phyloP scores from a whole-genome alignment of 805 yeast genomes.

The Jamesozyma spencerorum region DNA sequence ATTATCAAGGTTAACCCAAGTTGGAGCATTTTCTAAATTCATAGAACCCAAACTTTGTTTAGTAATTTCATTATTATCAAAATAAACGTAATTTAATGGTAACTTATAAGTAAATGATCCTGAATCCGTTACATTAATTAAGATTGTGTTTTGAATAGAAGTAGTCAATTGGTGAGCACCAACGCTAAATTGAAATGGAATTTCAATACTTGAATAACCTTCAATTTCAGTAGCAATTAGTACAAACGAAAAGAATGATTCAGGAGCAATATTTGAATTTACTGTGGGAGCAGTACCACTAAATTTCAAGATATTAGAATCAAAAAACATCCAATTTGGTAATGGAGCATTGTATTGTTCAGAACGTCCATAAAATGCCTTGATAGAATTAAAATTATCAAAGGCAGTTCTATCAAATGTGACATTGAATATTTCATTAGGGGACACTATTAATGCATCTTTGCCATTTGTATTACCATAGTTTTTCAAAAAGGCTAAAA shows the following conservation, averaged over 20 bases:
- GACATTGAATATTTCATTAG: slow-evolving; percentile 59
- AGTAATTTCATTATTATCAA: slow-evolving; percentile 50
- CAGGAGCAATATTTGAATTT: slow-evolving; percentile 82
- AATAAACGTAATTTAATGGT: slow-evolving; percentile 53
- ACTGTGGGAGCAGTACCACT: slow-evolving; percentile 84
- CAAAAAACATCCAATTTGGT: slow-evolving; percentile 82
- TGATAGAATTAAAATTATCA: slow-evolving; percentile 37
- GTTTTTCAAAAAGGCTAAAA: slow-evolving; percentile 43
- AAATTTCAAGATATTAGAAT: slow-evolving; percentile 52
- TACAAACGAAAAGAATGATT: slow-evolving; percentile 55
- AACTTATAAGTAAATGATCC: slow-evolving; percentile 44
- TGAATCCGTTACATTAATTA: slow-evolving; percentile 60
- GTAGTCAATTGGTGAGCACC: slow-evolving; percentile 86
- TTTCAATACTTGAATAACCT: slow-evolving; percentile 65
- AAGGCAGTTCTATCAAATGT: slow-evolving; percentile 58
- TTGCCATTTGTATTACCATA: slow-evolving; percentile 72
- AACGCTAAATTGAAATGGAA: slow-evolving; percentile 61
- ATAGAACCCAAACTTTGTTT: slow-evolving; percentile 47
- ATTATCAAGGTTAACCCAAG: slow-evolving; percentile 44
- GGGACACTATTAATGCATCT: slow-evolving; percentile 62
- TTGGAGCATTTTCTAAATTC: slow-evolving; percentile 43
- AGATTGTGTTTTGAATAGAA: slow-evolving; percentile 43
- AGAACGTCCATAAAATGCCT: slow-evolving; percentile 67
- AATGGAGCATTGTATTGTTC: slow-evolving; percentile 67
- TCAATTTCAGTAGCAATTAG: slow-evolving; percentile 71